phyloP scores from a whole-genome alignment of 495 filamentous ascomycete genomes.

The Xylaria grammica region DNA sequence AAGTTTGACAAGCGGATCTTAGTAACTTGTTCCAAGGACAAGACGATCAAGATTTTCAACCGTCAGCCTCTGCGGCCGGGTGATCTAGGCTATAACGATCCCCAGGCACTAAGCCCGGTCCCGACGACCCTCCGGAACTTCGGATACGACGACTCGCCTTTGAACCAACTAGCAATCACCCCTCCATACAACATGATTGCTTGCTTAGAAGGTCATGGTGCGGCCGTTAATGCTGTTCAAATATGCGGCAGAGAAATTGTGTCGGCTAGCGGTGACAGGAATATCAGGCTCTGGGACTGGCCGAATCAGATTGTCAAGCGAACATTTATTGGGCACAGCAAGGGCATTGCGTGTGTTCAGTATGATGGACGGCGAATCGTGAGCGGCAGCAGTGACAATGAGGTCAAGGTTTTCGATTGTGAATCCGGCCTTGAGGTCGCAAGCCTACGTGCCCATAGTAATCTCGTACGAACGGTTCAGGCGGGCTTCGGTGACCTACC shows the following conservation, averaged over 20 bases:
- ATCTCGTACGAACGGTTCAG: constrained; percentile 92
- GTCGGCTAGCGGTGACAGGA: constrained; percentile 90
- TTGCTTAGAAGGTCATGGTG: constrained; percentile 78
- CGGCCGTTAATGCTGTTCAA: constrained; percentile 96
- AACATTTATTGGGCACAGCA: constrained; percentile 84
- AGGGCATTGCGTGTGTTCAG: constrained; percentile 97
- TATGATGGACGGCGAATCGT: constrained; percentile 97
- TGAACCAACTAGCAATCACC: constrained; percentile 52
- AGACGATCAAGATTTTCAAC: constrained; percentile 94
- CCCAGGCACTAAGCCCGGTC: constrained; percentile 55
- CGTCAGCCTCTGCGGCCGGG: constrained; percentile 70
- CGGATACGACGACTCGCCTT: constrained; percentile 52
- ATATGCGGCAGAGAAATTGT: constrained; percentile 86
- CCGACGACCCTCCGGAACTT: constrained; percentile 53
- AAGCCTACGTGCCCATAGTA: constrained; percentile 76
- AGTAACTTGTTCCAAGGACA: constrained; percentile 97
- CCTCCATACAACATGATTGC: constrained; percentile 77
- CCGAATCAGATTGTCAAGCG: constrained; percentile 73
- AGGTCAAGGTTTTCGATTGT: constrained; percentile 91
- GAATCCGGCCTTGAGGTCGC: constrained; percentile 85
- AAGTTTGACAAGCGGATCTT: constrained; percentile 89
- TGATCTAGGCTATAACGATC: constrained; percentile 65
- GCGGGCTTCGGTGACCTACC: constrained; percentile 90
- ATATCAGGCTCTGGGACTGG: constrained; percentile 93
- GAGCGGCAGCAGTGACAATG: constrained; percentile 92